Evolutionary conservation across 1,139 yeast species (phyloP), one percentile per base, ranked within the genome.

Genomic region (Yamadazyma kanchanaburiensis): DNA sequence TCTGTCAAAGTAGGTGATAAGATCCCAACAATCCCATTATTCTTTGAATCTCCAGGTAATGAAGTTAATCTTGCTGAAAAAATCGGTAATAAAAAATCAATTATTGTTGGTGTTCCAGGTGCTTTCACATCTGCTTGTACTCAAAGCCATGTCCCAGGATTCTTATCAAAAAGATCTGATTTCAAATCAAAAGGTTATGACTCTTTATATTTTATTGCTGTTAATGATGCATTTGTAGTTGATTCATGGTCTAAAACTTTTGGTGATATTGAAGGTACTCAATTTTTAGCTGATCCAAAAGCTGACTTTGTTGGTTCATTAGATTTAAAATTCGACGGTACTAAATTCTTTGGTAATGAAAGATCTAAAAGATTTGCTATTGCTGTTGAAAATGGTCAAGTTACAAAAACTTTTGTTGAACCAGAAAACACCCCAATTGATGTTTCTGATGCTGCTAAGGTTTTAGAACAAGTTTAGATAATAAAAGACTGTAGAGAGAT

Each of bases 91-190:
- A 78, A 80, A 25, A 80, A 77, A 51, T 62, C 77, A 24, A 53
- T 87, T 23, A 60, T 87, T 32, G 71, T 87, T 28, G 95, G 94
- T 31, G 86, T 87, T 25, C 96, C 96, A 26, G 96, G 95, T 13
- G 95, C 96, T 1, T 87, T 81, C 51, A 81, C 94, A 3, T 89
- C 94, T 26, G 94, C 87, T 2, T 87, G 96, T 56, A 70, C 89
- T 19, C 76, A 80, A 13, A 58, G 73, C 19, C 95, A 85, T 51
- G 74, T 87, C 29, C 96, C 96, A 5, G 94, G 91, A 4, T 87
- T 75, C 57, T 53, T 85, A 46, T 61, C 64, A 37, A 54, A 68
- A 30, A 54, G 70, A 33, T 53, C 64, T 8, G 64, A 70, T 15
- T 77, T 87, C 51, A 64, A 71, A 38, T 67, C 65, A 23, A 81